Evolutionary conservation across 2,329 filamentous ascomycete species (phyloP), one percentile per base, ranked within the genome.

Genomic region (Ciborinia camelliae): DNA sequence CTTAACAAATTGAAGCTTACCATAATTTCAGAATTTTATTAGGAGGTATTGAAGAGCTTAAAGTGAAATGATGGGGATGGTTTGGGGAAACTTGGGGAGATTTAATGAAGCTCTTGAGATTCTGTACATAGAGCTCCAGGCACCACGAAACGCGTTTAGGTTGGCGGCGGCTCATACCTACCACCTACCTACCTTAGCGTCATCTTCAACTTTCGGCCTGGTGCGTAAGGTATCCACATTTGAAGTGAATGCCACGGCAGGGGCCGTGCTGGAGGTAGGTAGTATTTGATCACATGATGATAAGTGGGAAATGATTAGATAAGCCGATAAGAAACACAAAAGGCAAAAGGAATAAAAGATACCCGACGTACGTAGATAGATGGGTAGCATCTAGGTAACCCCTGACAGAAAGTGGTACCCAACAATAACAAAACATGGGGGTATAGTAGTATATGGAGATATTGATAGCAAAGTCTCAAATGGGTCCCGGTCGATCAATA

Each of bases 131-230:
- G 30, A 71, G 66, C 73, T 72, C 68, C 68, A 75, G 73, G 73
- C 73, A 74, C 66, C 65, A 68, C 68, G 66, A 70, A 69, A 69
- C 72, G 73, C 71, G 73, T 72, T 67, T 70, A 68, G 67, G 60
- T 63, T 48, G 60, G 48, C 52, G 60, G 60, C 60, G 60, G 60
- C 60, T 63, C 30, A 57, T 63, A 4, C 35, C 35, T 62, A n/a
- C n/a, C n/a, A n/a, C n/a, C n/a, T n/a, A n/a, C n/a, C n/a, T n/a
- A n/a, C n/a, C n/a, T n/a, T n/a, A 63, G 50, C 58, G 43, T 61
- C 43, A 51, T 51, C 10, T 50, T 9, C 12, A 41, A n/a, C 30
- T 14, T 15, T n/a, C 35, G 53, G 59, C 51, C 59, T 60, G 43
- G 63, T 57, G 63, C 15, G 1, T 10, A 3, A 35, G n/a, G 7